Conservation (phyloP, 208 protist species). For the Acanthamoeba royreba region DNA sequence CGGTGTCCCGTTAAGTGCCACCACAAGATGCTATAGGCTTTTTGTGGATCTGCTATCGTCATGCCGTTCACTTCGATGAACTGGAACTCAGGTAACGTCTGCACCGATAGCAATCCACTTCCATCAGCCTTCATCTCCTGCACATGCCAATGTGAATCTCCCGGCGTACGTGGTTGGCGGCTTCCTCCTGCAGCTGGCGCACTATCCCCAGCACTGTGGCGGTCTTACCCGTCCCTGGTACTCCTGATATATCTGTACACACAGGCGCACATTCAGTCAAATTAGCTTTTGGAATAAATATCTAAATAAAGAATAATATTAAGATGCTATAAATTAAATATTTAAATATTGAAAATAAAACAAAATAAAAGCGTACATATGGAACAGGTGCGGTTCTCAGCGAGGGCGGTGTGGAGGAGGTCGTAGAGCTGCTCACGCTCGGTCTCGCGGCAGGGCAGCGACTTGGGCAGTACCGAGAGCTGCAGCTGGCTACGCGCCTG, state of each 20-base stretch:
- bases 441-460: constrained; percentile 38
- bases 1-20: not conserved
- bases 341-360: not conserved
- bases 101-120: not conserved
- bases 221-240: constrained; percentile 79
- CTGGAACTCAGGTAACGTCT: constrained; percentile 47
- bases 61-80: constrained; percentile 78
- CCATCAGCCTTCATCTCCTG: no score
- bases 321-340: not conserved
- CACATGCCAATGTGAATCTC: not conserved
- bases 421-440: not conserved
- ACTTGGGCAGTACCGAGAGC: constrained; percentile 30
- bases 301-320: not conserved
- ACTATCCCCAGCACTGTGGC: constrained; percentile 72
- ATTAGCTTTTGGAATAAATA: not conserved
- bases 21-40: constrained; percentile 56
- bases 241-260: constrained; percentile 64
- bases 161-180: not conserved
- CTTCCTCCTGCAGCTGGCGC: constrained; percentile 31
- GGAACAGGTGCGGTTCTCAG: not conserved
- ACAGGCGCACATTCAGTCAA: not conserved
- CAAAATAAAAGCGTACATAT: not conserved
- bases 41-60: constrained; percentile 57
- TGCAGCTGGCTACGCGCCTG: constrained; percentile 25
- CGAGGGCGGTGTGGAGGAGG: not conserved